These are phyloP conservation scores for Polygonum maritimum DNA, from an alignment of 148 eudicot species.

Conservation along the genomic window DNA sequence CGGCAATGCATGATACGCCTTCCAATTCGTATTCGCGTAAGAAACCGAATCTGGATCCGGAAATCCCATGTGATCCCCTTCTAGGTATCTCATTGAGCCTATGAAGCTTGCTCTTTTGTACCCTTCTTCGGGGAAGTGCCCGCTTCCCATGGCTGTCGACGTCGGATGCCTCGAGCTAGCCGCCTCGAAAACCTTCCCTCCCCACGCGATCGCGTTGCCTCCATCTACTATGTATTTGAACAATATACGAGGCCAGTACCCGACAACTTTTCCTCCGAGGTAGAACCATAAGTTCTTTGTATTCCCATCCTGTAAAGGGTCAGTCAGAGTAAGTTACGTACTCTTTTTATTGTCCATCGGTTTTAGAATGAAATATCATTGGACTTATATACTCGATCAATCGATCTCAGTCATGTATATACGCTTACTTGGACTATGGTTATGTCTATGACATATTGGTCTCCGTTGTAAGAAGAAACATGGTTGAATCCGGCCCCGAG, in stretches of 20 bases:
- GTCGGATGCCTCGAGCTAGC: not conserved
- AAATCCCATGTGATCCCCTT: not conserved
- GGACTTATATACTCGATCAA: no score
- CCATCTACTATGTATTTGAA: not conserved
- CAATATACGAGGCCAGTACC: not conserved
- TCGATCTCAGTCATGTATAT: no score
- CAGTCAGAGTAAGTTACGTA: no score
- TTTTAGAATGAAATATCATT: no score
- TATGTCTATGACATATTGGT: not conserved
- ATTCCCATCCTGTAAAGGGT: not conserved
- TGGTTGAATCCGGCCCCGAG: not conserved
- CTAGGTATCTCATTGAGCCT: not conserved
- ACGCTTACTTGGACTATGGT: not conserved
- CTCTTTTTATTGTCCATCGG: no score
- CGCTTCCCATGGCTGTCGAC: not conserved
- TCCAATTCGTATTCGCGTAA: not conserved
- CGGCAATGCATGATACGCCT: not conserved
- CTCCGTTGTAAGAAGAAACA: not conserved
- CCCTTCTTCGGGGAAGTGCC: not conserved
- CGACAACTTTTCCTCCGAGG: not conserved
- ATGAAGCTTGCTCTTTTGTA: not conserved
- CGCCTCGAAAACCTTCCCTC: not conserved
- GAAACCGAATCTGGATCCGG: not conserved
- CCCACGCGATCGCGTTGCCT: not conserved
- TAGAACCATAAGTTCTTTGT: not conserved